Evolutionary conservation across 352 stramenopile genomes (phyloP).

Genomic region (Phytophthora tubulina): DNA sequence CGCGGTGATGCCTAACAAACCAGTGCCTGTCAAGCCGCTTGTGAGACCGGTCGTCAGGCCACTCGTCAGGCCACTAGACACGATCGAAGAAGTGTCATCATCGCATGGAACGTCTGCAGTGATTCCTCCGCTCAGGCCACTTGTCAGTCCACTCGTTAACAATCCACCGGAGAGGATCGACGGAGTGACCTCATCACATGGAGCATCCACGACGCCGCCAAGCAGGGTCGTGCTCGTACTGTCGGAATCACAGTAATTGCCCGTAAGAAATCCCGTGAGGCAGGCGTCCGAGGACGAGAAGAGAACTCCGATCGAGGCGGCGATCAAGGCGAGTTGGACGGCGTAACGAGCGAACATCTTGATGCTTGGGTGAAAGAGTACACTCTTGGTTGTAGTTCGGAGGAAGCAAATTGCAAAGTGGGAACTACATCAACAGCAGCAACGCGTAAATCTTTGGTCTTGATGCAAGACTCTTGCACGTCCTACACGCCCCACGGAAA

Average conservation of each 20-base stretch:
- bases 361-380: background rate
- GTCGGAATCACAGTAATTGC: slow-evolving; percentile 27
- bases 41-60: slow-evolving; percentile 6
- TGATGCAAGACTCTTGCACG: background rate
- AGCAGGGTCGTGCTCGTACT: slow-evolving; percentile 22
- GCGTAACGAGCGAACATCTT: slow-evolving; percentile 29
- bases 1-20: background rate
- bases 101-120: slow-evolving; percentile 24
- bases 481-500: background rate
- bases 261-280: slow-evolving; percentile 26
- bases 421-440: background rate
- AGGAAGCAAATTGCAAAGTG: slow-evolving; percentile 36
- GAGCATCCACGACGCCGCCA: slow-evolving; percentile 19
- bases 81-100: slow-evolving; percentile 19
- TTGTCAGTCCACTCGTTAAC: slow-evolving; percentile 3
- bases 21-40: slow-evolving; percentile 11
- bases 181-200: slow-evolving; percentile 27
- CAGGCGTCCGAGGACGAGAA: slow-evolving; percentile 26
- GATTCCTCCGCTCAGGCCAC: slow-evolving; percentile 8
- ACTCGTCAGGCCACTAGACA: slow-evolving; percentile 1
- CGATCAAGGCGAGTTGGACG: slow-evolving; percentile 27
- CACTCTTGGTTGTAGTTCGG: slow-evolving; percentile 17
- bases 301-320: slow-evolving; percentile 6
- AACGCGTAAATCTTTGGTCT: background rate
- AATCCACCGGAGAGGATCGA: slow-evolving; percentile 24